phyloP scores from a whole-genome alignment of 306 rosid species.

The Dalbergia oliveri region DNA sequence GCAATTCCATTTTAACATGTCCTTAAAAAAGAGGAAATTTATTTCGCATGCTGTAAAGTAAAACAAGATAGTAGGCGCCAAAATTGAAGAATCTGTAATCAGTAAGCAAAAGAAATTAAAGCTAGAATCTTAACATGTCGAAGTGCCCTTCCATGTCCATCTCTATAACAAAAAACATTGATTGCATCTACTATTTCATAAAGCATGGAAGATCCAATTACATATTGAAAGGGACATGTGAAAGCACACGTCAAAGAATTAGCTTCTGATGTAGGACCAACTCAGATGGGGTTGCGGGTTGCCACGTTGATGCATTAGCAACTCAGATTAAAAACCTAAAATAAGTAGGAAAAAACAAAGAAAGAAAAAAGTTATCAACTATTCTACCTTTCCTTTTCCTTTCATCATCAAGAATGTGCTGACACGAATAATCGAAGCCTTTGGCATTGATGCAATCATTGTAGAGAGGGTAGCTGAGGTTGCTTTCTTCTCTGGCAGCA shows the following conservation, averaged over 20 bases:
- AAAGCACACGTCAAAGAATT: slow-evolving; percentile 43
- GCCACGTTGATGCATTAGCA: slow-evolving; percentile 49
- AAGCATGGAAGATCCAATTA: slow-evolving; percentile 41
- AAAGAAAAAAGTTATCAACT: slow-evolving; percentile 26
- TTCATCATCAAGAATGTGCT: slow-evolving; percentile 57
- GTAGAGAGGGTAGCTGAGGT: slow-evolving; percentile 55
- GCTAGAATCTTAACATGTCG: slow-evolving; percentile 43
- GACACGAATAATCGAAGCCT: slow-evolving; percentile 54
- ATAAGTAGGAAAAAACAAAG: not conserved
- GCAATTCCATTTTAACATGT: not conserved
- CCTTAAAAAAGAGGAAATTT: not conserved
- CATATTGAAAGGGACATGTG: slow-evolving; percentile 38
- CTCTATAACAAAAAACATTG: slow-evolving; percentile 38
- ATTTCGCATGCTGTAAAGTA: not conserved
- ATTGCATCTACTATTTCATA: slow-evolving; percentile 33
- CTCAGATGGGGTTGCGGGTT: not conserved
- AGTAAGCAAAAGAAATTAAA: slow-evolving; percentile 7
- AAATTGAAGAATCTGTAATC: slow-evolving; percentile 19
- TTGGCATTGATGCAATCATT: slow-evolving; percentile 43
- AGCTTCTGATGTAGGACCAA: slow-evolving; percentile 33
- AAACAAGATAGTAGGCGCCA: not conserved
- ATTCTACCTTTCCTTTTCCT: slow-evolving; percentile 26
- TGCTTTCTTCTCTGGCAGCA: slow-evolving; percentile 64
- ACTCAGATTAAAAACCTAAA: slow-evolving; percentile 10
- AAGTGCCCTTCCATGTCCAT: slow-evolving; percentile 38